A percentile compares a stretch with the other conserved stretches of the same genome.
phyloP scores from a whole-genome alignment of 2,329 filamentous ascomycete genomes.

The Aureobasidium sp. region DNA sequence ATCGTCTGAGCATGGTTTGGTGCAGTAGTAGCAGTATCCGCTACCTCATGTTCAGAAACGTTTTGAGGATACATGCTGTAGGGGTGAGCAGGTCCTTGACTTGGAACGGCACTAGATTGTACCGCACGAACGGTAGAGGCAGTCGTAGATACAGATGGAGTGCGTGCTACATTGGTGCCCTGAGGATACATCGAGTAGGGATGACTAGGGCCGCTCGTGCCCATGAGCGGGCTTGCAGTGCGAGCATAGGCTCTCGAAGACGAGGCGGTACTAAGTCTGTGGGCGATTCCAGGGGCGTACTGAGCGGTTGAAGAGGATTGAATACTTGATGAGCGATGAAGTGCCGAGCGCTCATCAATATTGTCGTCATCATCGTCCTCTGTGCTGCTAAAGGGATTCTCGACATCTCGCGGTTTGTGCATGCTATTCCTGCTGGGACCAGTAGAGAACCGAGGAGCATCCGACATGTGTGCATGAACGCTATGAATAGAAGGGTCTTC shows the following conservation, averaged over 20 bases:
- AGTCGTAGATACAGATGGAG: constrained; percentile 59
- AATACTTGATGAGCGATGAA: constrained; percentile 23
- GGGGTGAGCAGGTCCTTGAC: constrained; percentile 66
- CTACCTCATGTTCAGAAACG: constrained; percentile 49
- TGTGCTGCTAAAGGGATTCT: constrained; percentile 31
- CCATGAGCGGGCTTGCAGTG: constrained; percentile 60
- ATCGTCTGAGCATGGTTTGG: constrained; percentile 34
- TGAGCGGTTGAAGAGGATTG: constrained; percentile 31
- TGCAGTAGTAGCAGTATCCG: constrained; percentile 27
- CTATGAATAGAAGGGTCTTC: constrained; percentile 26
- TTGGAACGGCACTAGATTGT: constrained; percentile 53
- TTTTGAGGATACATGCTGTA: constrained; percentile 83
- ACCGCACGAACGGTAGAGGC: constrained; percentile 57
- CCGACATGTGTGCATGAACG: constrained; percentile 23
- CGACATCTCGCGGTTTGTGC: constrained; percentile 23
- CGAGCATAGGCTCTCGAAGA: constrained; percentile 32
- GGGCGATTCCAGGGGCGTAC: constrained; percentile 20
- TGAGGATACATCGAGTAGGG: constrained; percentile 82
- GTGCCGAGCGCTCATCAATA: constrained; percentile 21
- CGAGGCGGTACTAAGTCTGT: constrained; percentile 28
- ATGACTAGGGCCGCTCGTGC: constrained; percentile 67
- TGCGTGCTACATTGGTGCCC: constrained; percentile 48
- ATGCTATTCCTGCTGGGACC: constrained; percentile 25
- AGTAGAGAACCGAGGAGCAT: constrained; percentile 14
- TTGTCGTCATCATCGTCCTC: constrained; percentile 25